Evolutionary conservation across 2,329 filamentous ascomycete species (phyloP).

Genomic region (Aspergillus sp.): DNA sequence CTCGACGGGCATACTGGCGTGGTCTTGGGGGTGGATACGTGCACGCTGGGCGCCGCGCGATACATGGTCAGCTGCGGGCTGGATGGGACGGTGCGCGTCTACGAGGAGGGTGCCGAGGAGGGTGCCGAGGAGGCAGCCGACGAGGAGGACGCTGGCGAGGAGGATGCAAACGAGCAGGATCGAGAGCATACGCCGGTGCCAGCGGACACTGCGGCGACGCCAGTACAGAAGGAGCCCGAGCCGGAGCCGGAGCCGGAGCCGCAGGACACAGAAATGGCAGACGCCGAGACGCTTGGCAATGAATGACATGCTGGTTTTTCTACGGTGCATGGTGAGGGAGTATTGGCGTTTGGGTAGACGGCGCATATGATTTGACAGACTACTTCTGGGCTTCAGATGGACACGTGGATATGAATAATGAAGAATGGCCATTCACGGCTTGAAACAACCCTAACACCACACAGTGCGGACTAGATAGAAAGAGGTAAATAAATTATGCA

Average conservation of each 20-base stretch:
- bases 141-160: constrained; percentile 32
- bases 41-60: constrained; percentile 47
- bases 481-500: not conserved
- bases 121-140: constrained; percentile 6
- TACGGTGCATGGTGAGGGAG: not conserved
- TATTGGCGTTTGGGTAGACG: not conserved
- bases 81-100: constrained; percentile 62
- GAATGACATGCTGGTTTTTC: not conserved
- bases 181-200: not conserved
- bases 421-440: no score
- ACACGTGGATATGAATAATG: no score
- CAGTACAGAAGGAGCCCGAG: not conserved
- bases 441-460: not conserved
- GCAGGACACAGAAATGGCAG: constrained; percentile 14
- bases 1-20: constrained; percentile 57
- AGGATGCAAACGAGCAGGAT: constrained; percentile 16
- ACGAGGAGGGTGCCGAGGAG: constrained; percentile 46
- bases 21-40: constrained; percentile 61
- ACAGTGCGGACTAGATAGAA: not conserved
- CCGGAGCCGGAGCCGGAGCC: not conserved
- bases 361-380: no score
- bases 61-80: constrained; percentile 62
- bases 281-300: constrained; percentile 2
- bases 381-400: no score
- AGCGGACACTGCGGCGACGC: not conserved